phyloP scores from a whole-genome alignment of 768 basidiomycete genomes.

The Lanmaoa pseudosensibilis region DNA sequence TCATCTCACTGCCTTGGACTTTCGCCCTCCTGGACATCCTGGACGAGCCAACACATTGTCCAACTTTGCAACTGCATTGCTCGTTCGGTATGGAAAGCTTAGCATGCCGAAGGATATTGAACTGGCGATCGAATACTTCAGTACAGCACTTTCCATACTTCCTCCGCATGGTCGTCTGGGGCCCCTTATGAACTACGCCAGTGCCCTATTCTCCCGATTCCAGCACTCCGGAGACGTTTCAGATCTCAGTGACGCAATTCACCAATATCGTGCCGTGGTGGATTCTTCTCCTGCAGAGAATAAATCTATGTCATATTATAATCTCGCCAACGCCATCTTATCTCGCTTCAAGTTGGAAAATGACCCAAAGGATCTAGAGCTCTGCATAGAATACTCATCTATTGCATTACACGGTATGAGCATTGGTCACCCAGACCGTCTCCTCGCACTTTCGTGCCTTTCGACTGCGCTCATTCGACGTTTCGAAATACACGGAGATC shows the following conservation, averaged over 20 bases:
- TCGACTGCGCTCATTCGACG: slow-evolving; percentile 25
- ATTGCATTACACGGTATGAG: slow-evolving; percentile 19
- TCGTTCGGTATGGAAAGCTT: slow-evolving; percentile 27
- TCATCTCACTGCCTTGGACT: slow-evolving; percentile 26
- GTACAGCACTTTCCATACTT: slow-evolving; percentile 20
- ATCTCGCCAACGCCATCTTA: slow-evolving; percentile 33
- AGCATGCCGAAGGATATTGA: slow-evolving; percentile 29
- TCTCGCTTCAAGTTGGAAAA: slow-evolving; percentile 28
- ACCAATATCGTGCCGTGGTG: slow-evolving; percentile 23
- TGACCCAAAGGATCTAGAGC: slow-evolving; percentile 21
- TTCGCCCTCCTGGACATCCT: slow-evolving; percentile 28
- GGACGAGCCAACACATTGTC: slow-evolving; percentile 24
- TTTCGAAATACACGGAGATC: slow-evolving; percentile 16
- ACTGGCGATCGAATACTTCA: slow-evolving; percentile 28
- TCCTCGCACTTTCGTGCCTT: slow-evolving; percentile 22
- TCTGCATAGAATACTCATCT: slow-evolving; percentile 23
- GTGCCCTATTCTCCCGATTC: slow-evolving; percentile 30
- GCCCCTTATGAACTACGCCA: slow-evolving; percentile 31
- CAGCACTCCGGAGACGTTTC: slow-evolving; percentile 18
- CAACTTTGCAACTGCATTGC: slow-evolving; percentile 31
- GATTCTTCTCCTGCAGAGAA: slow-evolving; percentile 19
- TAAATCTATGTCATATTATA: slow-evolving; percentile 24
- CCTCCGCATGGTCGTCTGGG: slow-evolving; percentile 20
- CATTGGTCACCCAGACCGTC: slow-evolving; percentile 16
- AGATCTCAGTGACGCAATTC: slow-evolving; percentile 26